These are phyloP conservation scores for Acer campestre DNA, from an alignment of 345 rosid species.

Conservation along the genomic window DNA sequence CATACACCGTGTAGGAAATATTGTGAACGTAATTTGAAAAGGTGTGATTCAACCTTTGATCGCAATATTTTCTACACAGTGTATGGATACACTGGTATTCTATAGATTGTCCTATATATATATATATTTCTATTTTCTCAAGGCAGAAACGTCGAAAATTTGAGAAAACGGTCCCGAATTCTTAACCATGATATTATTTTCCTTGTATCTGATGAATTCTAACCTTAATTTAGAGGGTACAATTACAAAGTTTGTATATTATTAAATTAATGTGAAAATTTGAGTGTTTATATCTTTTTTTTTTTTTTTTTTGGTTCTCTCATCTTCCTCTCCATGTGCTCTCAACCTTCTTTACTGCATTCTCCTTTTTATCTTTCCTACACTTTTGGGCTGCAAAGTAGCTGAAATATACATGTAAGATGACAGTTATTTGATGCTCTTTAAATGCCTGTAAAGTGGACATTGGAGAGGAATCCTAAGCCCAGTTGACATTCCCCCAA, in stretches of 20 bases:
- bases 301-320: not conserved
- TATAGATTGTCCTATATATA: no score
- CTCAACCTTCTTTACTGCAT: not conserved
- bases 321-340: not conserved
- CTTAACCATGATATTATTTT: not conserved
- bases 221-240: not conserved
- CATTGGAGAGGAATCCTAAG: slow-evolving; percentile 10
- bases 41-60: no score
- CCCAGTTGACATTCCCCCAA: not conserved
- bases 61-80: no score
- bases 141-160: not conserved
- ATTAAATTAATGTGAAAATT: not conserved
- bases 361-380: not conserved
- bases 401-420: not conserved
- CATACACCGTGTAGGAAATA: no score
- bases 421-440: not conserved
- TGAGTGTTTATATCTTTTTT: not conserved
- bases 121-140: not conserved
- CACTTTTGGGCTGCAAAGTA: not conserved
- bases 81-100: no score
- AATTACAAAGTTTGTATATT: not conserved
- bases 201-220: not conserved
- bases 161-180: not conserved
- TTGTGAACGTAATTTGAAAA: no score
- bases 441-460: not conserved